Conservation (phyloP, 352 stramenopile species). For the Globisporangium heterothallicum region DNA sequence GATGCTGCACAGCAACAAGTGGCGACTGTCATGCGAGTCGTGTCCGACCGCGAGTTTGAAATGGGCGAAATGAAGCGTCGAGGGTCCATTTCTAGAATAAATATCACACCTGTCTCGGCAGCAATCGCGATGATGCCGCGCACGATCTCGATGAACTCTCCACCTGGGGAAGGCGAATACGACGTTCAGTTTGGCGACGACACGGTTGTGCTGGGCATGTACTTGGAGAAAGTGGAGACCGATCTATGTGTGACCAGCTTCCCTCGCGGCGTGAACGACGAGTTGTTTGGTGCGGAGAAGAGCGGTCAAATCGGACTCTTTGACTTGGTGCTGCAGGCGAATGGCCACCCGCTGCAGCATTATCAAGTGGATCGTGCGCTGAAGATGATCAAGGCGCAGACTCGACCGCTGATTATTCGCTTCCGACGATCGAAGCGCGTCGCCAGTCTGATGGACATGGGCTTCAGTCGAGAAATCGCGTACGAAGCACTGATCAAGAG, state of each 20-base stretch:
- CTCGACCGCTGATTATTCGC: conserved; percentile 65
- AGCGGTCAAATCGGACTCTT: conserved; percentile 68
- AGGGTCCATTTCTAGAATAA: conserved; percentile 46
- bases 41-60: conserved; percentile 47
- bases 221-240: conserved; percentile 67
- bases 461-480: conserved; percentile 49
- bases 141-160: conserved; percentile 66
- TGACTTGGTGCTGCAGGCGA: conserved; percentile 69
- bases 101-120: conserved; percentile 69
- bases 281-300: conserved; percentile 73
- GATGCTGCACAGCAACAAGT: no score
- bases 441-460: conserved; percentile 69
- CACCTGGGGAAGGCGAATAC: conserved; percentile 51
- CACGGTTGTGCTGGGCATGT: conserved; percentile 70
- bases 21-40: conserved; percentile 38
- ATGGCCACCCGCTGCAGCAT: conserved; percentile 75
- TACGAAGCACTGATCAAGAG: conserved; percentile 43
- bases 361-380: conserved; percentile 77
- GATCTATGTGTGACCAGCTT: conserved; percentile 80
- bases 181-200: conserved; percentile 72
- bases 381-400: conserved; percentile 84
- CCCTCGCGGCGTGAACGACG: conserved; percentile 51
- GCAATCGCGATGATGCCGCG: conserved; percentile 79
- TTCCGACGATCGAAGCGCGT: conserved; percentile 67
- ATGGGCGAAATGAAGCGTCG: conserved; percentile 42